Evolutionary conservation across 1,284 basidiomycete species (phyloP).

Genomic region (Gomphus bonarii): DNA sequence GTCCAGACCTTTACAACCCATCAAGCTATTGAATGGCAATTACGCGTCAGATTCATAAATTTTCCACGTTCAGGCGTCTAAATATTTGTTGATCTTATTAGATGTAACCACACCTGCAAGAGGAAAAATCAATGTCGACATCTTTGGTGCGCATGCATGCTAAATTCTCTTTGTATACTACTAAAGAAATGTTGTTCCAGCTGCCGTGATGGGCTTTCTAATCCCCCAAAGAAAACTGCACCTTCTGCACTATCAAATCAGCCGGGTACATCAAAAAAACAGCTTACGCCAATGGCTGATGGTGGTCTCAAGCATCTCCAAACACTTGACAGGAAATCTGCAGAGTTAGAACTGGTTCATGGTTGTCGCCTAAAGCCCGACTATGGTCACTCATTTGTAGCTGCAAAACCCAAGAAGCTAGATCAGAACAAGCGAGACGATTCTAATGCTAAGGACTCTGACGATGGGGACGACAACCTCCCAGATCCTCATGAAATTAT

Average conservation of each 20-base stretch:
- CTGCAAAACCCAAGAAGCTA: neutral
- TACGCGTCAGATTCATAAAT: slow-evolving; percentile 34
- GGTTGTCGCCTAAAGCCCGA: neutral
- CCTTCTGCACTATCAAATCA: neutral
- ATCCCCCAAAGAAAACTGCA: slow-evolving; percentile 33
- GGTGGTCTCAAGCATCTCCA: slow-evolving; percentile 32
- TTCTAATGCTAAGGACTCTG: slow-evolving; percentile 17
- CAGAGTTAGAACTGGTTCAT: neutral
- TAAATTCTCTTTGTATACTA: neutral
- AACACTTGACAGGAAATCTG: slow-evolving; percentile 28
- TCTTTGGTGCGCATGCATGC: slow-evolving; percentile 41
- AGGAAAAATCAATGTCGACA: slow-evolving; percentile 66
- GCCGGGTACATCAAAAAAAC: neutral
- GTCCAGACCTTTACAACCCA: neutral
- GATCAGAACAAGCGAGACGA: neutral
- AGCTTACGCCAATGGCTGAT: slow-evolving; percentile 16
- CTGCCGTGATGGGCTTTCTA: slow-evolving; percentile 57
- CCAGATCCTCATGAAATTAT: slow-evolving; percentile 31
- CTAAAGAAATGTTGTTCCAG: slow-evolving; percentile 26
- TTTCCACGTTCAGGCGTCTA: neutral
- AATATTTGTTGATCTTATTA: slow-evolving; percentile 19
- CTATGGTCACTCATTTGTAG: neutral
- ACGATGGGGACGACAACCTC: slow-evolving; percentile 34
- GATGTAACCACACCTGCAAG: slow-evolving; percentile 74
- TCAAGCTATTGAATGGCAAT: slow-evolving; percentile 35